Base-by-base conservation (phyloP, 1,139 yeast genomes). In the Blastobotrys apis region DNA sequence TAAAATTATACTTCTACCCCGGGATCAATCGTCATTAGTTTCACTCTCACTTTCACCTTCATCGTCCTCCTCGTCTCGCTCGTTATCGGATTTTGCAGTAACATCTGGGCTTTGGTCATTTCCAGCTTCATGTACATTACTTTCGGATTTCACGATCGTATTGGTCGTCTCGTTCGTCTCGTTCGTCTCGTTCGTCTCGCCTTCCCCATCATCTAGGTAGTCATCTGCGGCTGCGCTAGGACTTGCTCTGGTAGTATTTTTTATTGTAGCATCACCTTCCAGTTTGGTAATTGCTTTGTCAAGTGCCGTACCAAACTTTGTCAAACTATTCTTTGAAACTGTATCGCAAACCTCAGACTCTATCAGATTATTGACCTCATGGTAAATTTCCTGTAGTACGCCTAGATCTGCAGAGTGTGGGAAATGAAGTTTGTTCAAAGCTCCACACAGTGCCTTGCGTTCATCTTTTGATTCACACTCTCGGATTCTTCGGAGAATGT, bases 381-480 rank as follows among this genome's bases (percentile, higher is more conserved):
- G 53, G 5, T 44, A 38, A 9, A 58, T 47, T 32, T 45, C 53
- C 17, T 36, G 25, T 12, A 54, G 44, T 46, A 37, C 44, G 5
- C 37, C 51, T 17, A 47, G 38, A 3, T 46, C 46, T 1, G 48
- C 49, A 2, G 32, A 33, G 5, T 51, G 44, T 1, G 73, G 67
- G 34, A 75, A 59, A 39, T 62, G 59, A 20, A 85, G 67, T 53
- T 78, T 79, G 29, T 71, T 66, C 40, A 85, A 65, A 43, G 75
- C 74, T 17, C 69, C 67, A 15, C 84, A 63, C 5, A 85, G 69
- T 15, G 80, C 72, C 51, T 78, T 81, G 50, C 78, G 77, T 33
- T 76, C 74, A 10, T 64, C 69, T 53, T 75, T 80, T 54, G 60
- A 53, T 68, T 76, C 49, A 72, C 76, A 37, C 77, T 65, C 3